Percentiles rank a stretch among this genome's conserved stretches.
Conservation (phyloP, 2,329 filamentous ascomycete genomes). For the Claviceps sp. region DNA sequence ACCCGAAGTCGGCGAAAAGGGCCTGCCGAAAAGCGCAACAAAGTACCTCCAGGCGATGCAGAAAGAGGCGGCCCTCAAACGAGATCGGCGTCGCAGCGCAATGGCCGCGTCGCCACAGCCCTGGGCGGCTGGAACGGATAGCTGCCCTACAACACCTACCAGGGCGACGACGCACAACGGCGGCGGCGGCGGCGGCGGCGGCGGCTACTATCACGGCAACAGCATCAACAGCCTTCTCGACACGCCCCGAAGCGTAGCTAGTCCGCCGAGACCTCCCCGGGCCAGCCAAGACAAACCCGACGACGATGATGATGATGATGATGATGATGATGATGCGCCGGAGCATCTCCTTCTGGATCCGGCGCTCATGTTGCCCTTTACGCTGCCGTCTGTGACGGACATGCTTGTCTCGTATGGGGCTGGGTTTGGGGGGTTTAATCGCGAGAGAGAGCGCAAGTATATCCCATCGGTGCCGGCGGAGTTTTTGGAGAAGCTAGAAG, state of each 20-base stretch:
- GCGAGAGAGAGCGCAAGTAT: slow-evolving; percentile 86
- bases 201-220: background rate
- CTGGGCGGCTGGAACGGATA: slow-evolving; percentile 20
- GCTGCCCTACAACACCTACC: slow-evolving; percentile 31
- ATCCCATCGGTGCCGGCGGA: slow-evolving; percentile 91
- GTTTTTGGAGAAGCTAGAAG: slow-evolving; percentile 77
- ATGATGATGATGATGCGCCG: slow-evolving; percentile 47
- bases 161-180: slow-evolving; percentile 22
- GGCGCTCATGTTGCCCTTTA: slow-evolving; percentile 84
- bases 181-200: slow-evolving; percentile 5
- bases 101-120: slow-evolving; percentile 28
- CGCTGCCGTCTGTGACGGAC: slow-evolving; percentile 88
- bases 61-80: slow-evolving; percentile 52
- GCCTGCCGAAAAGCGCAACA: slow-evolving; percentile 72
- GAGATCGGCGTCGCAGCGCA: slow-evolving; percentile 37
- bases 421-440: slow-evolving; percentile 83
- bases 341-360: slow-evolving; percentile 74
- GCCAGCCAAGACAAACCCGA: slow-evolving; percentile 27
- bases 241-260: slow-evolving; percentile 27
- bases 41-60: slow-evolving; percentile 76
- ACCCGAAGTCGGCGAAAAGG: slow-evolving; percentile 89
- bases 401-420: slow-evolving; percentile 95
- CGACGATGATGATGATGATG: slow-evolving; percentile 33
- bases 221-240: slow-evolving; percentile 23
- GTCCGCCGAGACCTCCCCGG: slow-evolving; percentile 18